phyloP scores from a whole-genome alignment of 179 eudicot species.

The Amaranthus tricolor region DNA sequence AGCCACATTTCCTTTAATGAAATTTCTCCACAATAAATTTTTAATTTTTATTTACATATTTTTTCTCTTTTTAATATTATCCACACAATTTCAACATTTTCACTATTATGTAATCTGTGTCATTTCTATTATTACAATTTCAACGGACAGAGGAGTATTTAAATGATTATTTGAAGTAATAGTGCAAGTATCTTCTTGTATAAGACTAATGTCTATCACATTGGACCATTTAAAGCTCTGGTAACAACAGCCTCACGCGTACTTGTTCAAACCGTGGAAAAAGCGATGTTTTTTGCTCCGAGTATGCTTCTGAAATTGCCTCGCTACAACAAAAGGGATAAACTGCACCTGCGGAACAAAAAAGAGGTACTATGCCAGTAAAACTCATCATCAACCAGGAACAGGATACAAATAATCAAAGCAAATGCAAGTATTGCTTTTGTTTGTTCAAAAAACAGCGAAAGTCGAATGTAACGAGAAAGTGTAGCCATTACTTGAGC shows the following conservation, averaged over 20 bases:
- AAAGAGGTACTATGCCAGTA: background rate
- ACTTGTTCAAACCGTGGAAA: constrained; percentile 79
- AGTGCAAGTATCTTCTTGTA: background rate
- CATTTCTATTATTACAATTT: no score
- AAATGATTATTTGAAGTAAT: no score
- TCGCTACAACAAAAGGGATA: constrained; percentile 57
- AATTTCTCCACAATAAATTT: no score
- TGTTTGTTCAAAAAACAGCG: background rate
- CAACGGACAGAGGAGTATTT: no score
- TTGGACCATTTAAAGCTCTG: background rate
- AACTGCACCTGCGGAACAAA: constrained; percentile 65
- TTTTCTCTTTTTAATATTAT: no score
- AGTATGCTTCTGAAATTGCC: constrained; percentile 56
- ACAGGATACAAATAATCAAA: background rate
- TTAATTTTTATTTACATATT: no score
- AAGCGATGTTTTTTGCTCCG: constrained; percentile 78
- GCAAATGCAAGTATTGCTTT: background rate
- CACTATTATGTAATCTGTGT: no score
- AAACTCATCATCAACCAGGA: background rate
- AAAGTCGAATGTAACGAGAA: background rate
- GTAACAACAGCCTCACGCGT: constrained; percentile 15
- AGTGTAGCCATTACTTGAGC: background rate
- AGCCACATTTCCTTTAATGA: no score
- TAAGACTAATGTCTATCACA: background rate
- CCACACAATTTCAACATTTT: no score